Conservation (phyloP, 352 stramenopile species). For the Aphanomyces euteiches region DNA sequence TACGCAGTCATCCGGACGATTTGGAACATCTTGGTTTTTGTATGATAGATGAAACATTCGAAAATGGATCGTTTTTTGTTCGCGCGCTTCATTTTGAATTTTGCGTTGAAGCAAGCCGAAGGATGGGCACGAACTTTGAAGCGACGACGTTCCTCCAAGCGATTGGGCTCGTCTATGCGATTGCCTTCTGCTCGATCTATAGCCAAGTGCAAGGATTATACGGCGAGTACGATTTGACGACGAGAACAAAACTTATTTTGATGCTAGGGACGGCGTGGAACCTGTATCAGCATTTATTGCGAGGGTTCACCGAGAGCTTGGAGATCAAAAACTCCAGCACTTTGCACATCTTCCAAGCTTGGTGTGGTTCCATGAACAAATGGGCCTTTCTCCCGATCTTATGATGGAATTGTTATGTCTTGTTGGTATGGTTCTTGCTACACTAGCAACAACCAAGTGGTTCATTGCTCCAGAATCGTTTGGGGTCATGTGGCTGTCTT, state of each 20-base stretch:
- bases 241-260: slow-evolving; percentile 32
- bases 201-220: slow-evolving; percentile 78
- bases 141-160: slow-evolving; percentile 39
- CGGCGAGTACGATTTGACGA: slow-evolving; percentile 43
- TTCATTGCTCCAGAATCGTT: slow-evolving; percentile 39
- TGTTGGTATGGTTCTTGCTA: slow-evolving; percentile 34
- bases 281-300: slow-evolving; percentile 52
- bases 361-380: slow-evolving; percentile 48
- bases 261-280: slow-evolving; percentile 49
- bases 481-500: slow-evolving; percentile 51
- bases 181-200: slow-evolving; percentile 78
- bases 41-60: not conserved
- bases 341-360: slow-evolving; percentile 48
- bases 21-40: not conserved
- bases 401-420: slow-evolving; percentile 50
- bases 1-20: not conserved
- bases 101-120: not conserved
- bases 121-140: not conserved
- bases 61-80: slow-evolving; percentile 2
- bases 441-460: slow-evolving; percentile 39
- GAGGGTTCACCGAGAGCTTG: slow-evolving; percentile 36
- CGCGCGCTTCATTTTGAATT: slow-evolving; percentile 5
- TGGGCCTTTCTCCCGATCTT: slow-evolving; percentile 48
- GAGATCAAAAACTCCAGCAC: slow-evolving; percentile 31
- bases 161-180: slow-evolving; percentile 47